phyloP scores from a whole-genome alignment of 352 stramenopile species.

The Globisporangium nagaii region DNA sequence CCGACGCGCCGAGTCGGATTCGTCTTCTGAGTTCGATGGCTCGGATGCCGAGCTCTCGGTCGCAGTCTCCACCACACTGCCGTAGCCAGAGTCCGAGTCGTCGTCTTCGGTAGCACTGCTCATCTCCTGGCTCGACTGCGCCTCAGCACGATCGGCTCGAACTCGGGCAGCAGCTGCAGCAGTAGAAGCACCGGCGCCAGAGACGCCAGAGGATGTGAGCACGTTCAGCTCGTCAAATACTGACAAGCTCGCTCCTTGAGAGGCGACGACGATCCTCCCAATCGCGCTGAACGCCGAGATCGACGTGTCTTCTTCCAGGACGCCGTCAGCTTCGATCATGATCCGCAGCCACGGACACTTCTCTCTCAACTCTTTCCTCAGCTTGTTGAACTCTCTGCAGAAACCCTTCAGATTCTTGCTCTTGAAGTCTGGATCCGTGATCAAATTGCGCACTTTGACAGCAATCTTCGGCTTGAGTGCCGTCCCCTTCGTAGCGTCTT shows the following conservation, averaged over 20 bases:
- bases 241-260: neutral
- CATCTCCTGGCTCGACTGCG: neutral
- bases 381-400: constrained; percentile 4
- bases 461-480: neutral
- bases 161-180: neutral
- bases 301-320: neutral
- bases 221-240: constrained; percentile 1
- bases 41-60: constrained; percentile 2
- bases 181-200: neutral
- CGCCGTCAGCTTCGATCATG: constrained; percentile 4
- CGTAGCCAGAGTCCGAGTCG: constrained; percentile 2
- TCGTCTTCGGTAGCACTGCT: constrained; percentile 2
- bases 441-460: constrained; percentile 7
- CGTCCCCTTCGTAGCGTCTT: neutral
- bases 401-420: constrained; percentile 4
- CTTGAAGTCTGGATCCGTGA: constrained; percentile 4
- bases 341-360: constrained; percentile 3
- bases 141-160: neutral
- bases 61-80: neutral
- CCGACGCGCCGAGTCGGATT: neutral
- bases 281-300: constrained; percentile 11
- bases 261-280: neutral
- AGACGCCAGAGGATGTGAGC: neutral
- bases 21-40: neutral
- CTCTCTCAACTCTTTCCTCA: neutral